Conservation (phyloP, 1,284 basidiomycete genomes). For the Apiotrichum veenhuisii region DNA sequence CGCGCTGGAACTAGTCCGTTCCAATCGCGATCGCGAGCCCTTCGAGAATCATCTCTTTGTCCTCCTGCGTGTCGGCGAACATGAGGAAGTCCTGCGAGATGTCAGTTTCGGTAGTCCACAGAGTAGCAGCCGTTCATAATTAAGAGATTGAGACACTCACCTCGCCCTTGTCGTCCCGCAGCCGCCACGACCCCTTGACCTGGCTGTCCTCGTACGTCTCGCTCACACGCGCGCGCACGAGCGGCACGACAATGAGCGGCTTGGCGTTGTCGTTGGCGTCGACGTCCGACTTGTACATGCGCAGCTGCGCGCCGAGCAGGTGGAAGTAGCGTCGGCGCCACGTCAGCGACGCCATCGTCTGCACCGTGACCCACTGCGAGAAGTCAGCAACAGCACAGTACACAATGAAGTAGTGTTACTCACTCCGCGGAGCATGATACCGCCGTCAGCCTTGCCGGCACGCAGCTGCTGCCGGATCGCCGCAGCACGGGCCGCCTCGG, state of each 20-base stretch:
- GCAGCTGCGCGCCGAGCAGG: conserved; percentile 29
- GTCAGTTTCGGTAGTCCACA: neutral
- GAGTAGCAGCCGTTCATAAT: neutral
- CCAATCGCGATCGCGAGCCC: conserved; percentile 18
- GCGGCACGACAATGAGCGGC: conserved; percentile 3
- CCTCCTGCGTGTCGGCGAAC: conserved; percentile 41
- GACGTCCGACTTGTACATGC: conserved; percentile 30
- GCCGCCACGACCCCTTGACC: conserved; percentile 43
- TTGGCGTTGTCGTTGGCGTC: neutral
- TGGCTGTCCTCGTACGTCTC: conserved; percentile 42
- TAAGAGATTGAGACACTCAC: conserved; percentile 15
- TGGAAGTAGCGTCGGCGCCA: conserved; percentile 45
- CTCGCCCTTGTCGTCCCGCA: conserved; percentile 26
- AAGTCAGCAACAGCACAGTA: neutral
- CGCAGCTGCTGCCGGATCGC: conserved; percentile 7
- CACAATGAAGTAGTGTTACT: conserved; percentile 13
- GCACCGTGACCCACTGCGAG: conserved; percentile 41
- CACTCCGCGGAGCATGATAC: conserved; percentile 44
- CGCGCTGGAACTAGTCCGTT: too few species aligned
- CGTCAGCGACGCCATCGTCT: conserved; percentile 32
- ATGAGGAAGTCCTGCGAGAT: conserved; percentile 36
- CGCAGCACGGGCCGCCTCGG: conserved; percentile 2
- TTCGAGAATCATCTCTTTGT: conserved; percentile 38
- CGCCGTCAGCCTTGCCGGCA: conserved; percentile 24
- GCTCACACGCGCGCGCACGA: neutral